Base-by-base conservation (phyloP, 768 basidiomycete genomes). In the Boletus sensibilis region DNA sequence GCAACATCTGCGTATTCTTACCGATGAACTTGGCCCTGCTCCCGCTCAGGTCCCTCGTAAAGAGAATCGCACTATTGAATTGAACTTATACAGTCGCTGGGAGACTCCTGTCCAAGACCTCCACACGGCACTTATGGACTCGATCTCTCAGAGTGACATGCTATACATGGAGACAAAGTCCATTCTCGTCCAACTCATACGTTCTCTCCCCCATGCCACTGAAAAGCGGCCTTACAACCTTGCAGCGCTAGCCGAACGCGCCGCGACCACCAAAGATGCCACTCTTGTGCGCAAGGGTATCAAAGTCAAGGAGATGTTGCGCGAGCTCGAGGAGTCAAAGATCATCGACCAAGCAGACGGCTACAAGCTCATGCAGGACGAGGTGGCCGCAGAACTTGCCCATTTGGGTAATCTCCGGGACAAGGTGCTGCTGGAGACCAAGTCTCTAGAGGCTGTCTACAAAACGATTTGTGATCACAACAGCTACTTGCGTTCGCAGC, bases 111-210 rank as follows among this genome's bases (percentile, higher is more conserved):
- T 99, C 44, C 97, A 98, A 64, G 97, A 99, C 69, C 87, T 98
- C 44, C 92, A 96, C 61, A 95, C 89, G 42, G 93, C 96, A 1
- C 82, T 99, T 55, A 94, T 98, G 88, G 94, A 95, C 72, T 92
- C 93, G 25, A 90, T 99, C 29, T 98, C 97, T 23, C 94, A 94
- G 43, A 90, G 90, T 69, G 97, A 99, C 75, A 96, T 99, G 86
- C 84, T 98, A 31, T 99, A 98, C 78, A 98, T 98, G 94, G 97
- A 99, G 72, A 92, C 97, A 54, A 99, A 99, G 77, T 98, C 96
- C 8, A 98, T 98, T 68, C 94, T 99, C 63, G 97, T 98, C 33
- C 94, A 98, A 71, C 84, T 98, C 51, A 86, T 99, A 54, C 94
- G 97, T 62, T 98, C 95, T 33, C 83, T 99, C 53, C 96, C 96